A percentile compares a stretch with the other conserved stretches of the same genome.
These are phyloP conservation scores for Mrakia hoshinonis DNA, from an alignment of 768 basidiomycete genomes.

Conservation along the genomic window DNA sequence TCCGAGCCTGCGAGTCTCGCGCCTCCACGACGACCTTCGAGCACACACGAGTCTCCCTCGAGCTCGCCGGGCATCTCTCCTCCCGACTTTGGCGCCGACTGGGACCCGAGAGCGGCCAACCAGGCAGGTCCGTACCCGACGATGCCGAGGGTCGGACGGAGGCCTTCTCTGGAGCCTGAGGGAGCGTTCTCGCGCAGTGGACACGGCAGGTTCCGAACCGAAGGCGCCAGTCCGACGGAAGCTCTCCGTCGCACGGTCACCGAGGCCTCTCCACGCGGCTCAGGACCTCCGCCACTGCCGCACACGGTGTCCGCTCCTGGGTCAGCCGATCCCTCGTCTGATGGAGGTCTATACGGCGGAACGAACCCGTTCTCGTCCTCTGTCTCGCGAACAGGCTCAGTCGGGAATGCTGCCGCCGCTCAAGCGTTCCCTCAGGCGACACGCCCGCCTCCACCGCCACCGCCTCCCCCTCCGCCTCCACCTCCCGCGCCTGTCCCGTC, in stretches of 20 bases:
- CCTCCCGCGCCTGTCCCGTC: neutral
- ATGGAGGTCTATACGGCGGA: constrained; percentile 1
- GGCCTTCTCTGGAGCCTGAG: neutral
- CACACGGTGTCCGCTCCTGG: neutral
- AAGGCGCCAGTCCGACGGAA: neutral
- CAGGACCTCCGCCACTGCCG: constrained; percentile 8
- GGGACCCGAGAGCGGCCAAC: neutral
- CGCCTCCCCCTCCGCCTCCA: neutral
- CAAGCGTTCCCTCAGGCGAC: neutral
- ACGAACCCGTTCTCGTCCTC: neutral
- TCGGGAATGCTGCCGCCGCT: neutral
- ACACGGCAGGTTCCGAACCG: neutral
- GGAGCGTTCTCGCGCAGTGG: neutral
- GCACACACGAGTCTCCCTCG: constrained; percentile 4
- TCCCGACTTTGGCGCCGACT: neutral
- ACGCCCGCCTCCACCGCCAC: neutral
- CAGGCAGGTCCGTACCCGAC: neutral
- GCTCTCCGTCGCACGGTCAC: neutral
- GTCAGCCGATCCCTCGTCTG: neutral
- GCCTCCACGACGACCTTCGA: constrained; percentile 4
- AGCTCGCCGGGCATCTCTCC: neutral
- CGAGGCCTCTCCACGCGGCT: neutral
- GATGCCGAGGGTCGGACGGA: constrained; percentile 6
- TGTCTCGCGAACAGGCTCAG: neutral
- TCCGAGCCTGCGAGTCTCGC: neutral